phyloP scores from a whole-genome alignment of 2,329 filamentous ascomycete genomes.

The Tolypocladium album region DNA sequence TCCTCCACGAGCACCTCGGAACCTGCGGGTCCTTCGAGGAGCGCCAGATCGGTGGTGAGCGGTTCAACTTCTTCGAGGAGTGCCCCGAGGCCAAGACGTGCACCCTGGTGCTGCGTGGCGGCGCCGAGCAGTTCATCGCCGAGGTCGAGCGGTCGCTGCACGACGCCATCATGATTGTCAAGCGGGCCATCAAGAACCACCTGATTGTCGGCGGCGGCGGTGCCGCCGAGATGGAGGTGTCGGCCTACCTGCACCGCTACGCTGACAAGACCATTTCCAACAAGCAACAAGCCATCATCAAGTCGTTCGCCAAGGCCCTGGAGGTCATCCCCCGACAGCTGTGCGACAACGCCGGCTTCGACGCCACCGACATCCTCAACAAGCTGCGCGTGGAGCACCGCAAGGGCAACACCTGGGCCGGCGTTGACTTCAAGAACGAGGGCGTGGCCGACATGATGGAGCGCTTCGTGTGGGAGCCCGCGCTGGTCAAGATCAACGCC shows the following conservation, averaged over 20 bases:
- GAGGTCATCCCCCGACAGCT: slow-evolving; percentile 95
- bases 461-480: slow-evolving; percentile 94
- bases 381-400: slow-evolving; percentile 91
- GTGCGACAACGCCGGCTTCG: slow-evolving; percentile 97
- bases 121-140: slow-evolving; percentile 97
- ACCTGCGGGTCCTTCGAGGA: slow-evolving; percentile 88
- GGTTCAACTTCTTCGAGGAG: slow-evolving; percentile 97
- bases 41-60: slow-evolving; percentile 91
- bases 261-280: slow-evolving; percentile 86
- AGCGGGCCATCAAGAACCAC: slow-evolving; percentile 91
- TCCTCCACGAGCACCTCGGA: slow-evolving; percentile 78
- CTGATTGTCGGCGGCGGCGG: slow-evolving; percentile 93
- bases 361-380: slow-evolving; percentile 96
- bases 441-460: slow-evolving; percentile 91
- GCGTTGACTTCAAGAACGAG: slow-evolving; percentile 89
- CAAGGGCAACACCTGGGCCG: slow-evolving; percentile 86
- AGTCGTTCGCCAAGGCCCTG: slow-evolving; percentile 92
- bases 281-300: slow-evolving; percentile 97
- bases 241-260: slow-evolving; percentile 82
- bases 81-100: slow-evolving; percentile 95
- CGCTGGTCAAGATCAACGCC: slow-evolving; percentile 92
- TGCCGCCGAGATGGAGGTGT: slow-evolving; percentile 93
- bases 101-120: slow-evolving; percentile 87
- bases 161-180: slow-evolving; percentile 99
- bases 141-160: slow-evolving; percentile 96